Evolutionary conservation across 495 filamentous ascomycete species (phyloP), one percentile per base, ranked within the genome.

Genomic region (Gamarada debralockiae): DNA sequence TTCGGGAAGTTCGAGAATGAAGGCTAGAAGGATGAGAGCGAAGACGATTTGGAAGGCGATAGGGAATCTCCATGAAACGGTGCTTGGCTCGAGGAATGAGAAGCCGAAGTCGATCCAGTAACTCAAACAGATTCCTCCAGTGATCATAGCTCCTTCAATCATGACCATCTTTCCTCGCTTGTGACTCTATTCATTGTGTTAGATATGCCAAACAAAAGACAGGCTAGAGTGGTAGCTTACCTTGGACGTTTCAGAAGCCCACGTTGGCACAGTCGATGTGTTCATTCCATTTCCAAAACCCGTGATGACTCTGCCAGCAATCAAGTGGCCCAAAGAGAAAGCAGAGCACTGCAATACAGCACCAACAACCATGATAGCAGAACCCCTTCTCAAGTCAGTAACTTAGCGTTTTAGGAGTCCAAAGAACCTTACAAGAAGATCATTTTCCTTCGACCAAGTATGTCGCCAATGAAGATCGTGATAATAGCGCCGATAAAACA

Each of bases 81-180:
- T 76, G 52, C 64, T 79, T 7, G 81, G 79, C 47, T 82, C 76
- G 37, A 84, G 64, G 52, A 83, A 90, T 29, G 81, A 79, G 39
- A 89, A 74, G 17, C 78, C 88, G 42, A 87, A 85, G 55, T 83
- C 82, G 42, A 91, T 75, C 86, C 86, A 92, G 69, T 91, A 88
- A 59, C 75, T 79, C 62, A 90, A 70, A 54, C 80, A 83, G 56
- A 90, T 81, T 59, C 87, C 86, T 29, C 77, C 77, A 3, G 86
- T 86, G 57, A 89, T 86, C 65, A 88, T 72, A 14, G 84, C 85
- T 25, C 75, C 74, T 65, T 89, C 85, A 46, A 91, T 83, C 86
- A 90, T 89, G 64, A 91, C 84, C 59, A 91, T 71, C 57, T 86
- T 84, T 13, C 88, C 87, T 60, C 86, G 78, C 44, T 80, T 58